Evolutionary conservation across 345 rosid genomes (phyloP).

Genomic region (Bruguiera gymnorhiza): DNA sequence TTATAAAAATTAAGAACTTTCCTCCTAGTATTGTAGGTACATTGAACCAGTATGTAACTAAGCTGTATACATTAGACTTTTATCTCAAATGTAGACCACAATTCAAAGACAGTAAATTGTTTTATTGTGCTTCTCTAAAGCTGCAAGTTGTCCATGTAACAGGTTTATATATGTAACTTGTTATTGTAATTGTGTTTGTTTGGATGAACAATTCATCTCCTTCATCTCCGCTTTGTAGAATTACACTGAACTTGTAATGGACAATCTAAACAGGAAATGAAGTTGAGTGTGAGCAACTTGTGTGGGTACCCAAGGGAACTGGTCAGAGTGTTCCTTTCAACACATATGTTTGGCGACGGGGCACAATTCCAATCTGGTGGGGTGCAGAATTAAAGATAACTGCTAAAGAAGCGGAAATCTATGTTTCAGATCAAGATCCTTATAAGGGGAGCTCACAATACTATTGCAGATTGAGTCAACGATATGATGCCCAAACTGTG

Average conservation of each 20-base stretch:
- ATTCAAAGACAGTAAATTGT: too few relatives aligned
- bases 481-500: slow-evolving; percentile 70
- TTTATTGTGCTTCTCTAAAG: too few relatives aligned
- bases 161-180: background rate
- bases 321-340: slow-evolving; percentile 81
- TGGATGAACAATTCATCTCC: slow-evolving; percentile 7
- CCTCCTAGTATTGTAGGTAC: too few relatives aligned
- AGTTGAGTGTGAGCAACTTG: slow-evolving; percentile 96
- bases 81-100: too few relatives aligned
- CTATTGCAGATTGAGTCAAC: slow-evolving; percentile 77
- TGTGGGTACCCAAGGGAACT: slow-evolving; percentile 77
- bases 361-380: slow-evolving; percentile 99
- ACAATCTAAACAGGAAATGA: slow-evolving; percentile 74
- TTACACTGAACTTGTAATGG: slow-evolving; percentile 25
- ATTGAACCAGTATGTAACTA: too few relatives aligned
- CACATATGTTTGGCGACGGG: slow-evolving; percentile 89
- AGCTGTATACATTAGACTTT: too few relatives aligned
- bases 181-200: background rate
- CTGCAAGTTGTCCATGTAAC: background rate
- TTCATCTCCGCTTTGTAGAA: slow-evolving; percentile 14
- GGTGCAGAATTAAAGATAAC: slow-evolving; percentile 94
- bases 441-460: slow-evolving; percentile 88
- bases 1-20: too few relatives aligned
- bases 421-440: slow-evolving; percentile 82
- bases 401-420: slow-evolving; percentile 95